phyloP scores from a whole-genome alignment of 2,329 filamentous ascomycete species.

The Botrytis pseudocinerea region DNA sequence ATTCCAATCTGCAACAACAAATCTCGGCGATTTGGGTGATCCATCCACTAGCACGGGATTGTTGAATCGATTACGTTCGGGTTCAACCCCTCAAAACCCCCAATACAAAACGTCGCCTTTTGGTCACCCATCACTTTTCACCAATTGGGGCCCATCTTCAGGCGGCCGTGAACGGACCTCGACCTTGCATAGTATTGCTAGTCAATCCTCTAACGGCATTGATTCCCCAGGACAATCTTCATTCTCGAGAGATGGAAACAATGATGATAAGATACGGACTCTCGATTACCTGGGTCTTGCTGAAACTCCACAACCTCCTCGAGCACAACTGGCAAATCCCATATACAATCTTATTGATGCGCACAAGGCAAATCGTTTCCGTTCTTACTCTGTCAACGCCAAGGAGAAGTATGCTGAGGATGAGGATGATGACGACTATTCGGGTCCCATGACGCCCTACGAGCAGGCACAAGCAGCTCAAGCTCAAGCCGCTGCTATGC shows the following conservation, averaged over 20 bases:
- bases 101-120: constrained; percentile 72
- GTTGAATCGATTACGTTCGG: constrained; percentile 82
- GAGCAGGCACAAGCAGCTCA: constrained; percentile 50
- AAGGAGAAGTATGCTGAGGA: constrained; percentile 95
- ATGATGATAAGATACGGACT: constrained; percentile 87
- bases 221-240: constrained; percentile 84
- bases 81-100: constrained; percentile 88
- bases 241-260: constrained; percentile 80
- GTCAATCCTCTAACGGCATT: constrained; percentile 86
- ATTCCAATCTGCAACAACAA: constrained; percentile 69
- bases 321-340: constrained; percentile 71
- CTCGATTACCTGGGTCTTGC: constrained; percentile 94
- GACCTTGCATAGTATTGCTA: constrained; percentile 79
- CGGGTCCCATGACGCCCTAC: constrained; percentile 49
- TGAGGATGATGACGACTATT: constrained; percentile 74
- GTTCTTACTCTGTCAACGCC: constrained; percentile 97
- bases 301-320: constrained; percentile 82
- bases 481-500: constrained; percentile 45
- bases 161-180: constrained; percentile 79
- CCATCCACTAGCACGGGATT: constrained; percentile 67
- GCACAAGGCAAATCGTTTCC: constrained; percentile 76
- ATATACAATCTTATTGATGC: constrained; percentile 63
- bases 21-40: constrained; percentile 49
- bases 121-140: constrained; percentile 78
- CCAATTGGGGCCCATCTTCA: constrained; percentile 69